phyloP scores from a whole-genome alignment of 2,329 filamentous ascomycete genomes.

The Fusarium proliferatum region DNA sequence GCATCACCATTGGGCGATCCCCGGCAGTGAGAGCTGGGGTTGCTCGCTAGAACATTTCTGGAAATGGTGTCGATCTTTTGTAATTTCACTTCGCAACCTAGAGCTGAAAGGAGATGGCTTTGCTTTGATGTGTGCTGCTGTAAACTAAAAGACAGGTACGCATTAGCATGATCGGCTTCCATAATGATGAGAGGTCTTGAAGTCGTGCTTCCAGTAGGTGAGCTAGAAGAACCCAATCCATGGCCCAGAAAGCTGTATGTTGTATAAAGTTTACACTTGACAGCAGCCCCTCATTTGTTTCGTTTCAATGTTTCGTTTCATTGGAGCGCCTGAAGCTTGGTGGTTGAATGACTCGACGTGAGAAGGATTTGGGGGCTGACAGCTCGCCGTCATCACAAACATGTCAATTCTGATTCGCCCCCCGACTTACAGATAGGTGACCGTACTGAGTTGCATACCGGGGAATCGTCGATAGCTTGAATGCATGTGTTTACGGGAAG shows the following conservation, averaged over 20 bases:
- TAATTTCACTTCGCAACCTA: neutral
- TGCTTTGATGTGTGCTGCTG: too few relatives aligned
- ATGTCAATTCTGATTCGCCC: neutral
- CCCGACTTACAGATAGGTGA: neutral
- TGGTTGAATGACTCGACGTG: too few relatives aligned
- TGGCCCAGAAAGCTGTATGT: neutral
- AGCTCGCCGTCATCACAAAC: neutral
- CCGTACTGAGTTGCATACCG: too few relatives aligned
- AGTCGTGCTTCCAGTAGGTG: neutral
- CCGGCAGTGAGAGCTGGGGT: neutral
- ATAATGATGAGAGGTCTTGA: fast-evolving
- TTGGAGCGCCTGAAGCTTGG: neutral
- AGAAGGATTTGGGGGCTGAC: too few relatives aligned
- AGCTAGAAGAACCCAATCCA: neutral
- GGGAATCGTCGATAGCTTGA: neutral
- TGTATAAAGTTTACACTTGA: neutral
- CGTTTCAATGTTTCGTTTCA: neutral
- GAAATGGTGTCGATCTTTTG: neutral
- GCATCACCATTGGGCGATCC: neutral
- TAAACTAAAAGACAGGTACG: neutral
- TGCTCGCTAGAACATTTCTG: neutral
- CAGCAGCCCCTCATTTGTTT: neutral
- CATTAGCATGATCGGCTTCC: neutral
- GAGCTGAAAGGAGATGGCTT: neutral
- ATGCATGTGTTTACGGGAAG: neutral